Evolutionary conservation across 495 filamentous ascomycete species (phyloP).

Genomic region (Xylaria scruposa): DNA sequence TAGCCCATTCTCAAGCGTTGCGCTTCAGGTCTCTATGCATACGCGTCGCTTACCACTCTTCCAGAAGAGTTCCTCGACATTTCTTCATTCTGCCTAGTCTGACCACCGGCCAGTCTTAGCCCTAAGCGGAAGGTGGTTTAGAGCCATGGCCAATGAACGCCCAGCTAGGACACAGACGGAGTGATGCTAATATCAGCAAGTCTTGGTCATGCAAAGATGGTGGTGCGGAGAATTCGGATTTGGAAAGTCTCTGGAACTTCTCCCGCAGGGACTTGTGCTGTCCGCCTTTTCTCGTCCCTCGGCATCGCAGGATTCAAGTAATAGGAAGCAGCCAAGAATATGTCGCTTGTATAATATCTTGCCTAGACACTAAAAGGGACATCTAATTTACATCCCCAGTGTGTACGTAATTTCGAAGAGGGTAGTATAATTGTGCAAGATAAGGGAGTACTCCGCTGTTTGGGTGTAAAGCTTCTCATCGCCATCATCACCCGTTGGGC

Average conservation of each 20-base stretch:
- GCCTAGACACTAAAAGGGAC: constrained; percentile 15
- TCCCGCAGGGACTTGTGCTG: constrained; percentile 6
- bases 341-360: neutral
- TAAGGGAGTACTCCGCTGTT: constrained; percentile 5
- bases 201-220: constrained; percentile 11
- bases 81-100: constrained; percentile 21
- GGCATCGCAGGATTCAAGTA: too few species aligned
- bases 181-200: constrained; percentile 16
- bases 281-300: neutral
- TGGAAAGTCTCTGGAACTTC: constrained; percentile 14
- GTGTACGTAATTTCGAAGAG: constrained; percentile 8
- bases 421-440: neutral
- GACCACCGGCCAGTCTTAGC: neutral
- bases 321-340: too few species aligned
- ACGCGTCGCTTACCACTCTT: constrained; percentile 11
- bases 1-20: neutral
- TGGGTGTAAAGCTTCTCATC: neutral
- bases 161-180: neutral
- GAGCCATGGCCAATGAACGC: neutral
- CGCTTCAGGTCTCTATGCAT: neutral
- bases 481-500: neutral
- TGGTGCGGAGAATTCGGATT: constrained; percentile 23
- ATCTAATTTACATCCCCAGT: neutral
- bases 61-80: constrained; percentile 26
- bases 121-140: constrained; percentile 10